Conservation (phyloP, 2,329 filamentous ascomycete genomes). For the Cladophialophora chaetospira region DNA sequence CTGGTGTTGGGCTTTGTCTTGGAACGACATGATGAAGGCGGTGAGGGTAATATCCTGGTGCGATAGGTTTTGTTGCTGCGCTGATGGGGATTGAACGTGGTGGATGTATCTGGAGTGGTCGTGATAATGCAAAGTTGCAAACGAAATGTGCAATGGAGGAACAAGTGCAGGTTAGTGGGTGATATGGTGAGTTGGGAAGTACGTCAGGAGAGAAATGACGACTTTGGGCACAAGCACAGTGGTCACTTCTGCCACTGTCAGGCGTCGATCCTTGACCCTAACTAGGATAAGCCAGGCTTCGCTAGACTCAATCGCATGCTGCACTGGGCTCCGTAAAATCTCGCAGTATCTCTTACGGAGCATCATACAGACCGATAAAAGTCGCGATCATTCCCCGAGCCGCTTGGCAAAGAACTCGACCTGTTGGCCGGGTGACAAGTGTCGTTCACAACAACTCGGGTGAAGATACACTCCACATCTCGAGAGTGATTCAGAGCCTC, state of each 20-base stretch:
- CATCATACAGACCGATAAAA: no score
- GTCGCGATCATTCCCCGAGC: no score
- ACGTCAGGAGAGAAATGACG: conserved; percentile 1
- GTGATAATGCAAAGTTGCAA: conserved; percentile 1
- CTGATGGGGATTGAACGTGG: neutral
- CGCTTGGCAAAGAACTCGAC: no score
- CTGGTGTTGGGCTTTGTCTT: conserved; percentile 64
- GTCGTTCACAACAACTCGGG: no score
- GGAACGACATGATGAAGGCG: conserved; percentile 48
- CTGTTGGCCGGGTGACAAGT: no score
- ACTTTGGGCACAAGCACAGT: neutral
- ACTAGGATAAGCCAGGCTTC: no score
- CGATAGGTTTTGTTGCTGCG: neutral
- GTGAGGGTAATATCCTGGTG: neutral
- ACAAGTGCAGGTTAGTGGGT: conserved; percentile 8
- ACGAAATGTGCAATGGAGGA: conserved; percentile 8
- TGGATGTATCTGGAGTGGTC: neutral
- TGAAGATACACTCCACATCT: no score
- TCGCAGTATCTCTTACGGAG: no score
- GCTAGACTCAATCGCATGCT: no score
- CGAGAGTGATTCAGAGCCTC: no score
- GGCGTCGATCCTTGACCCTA: no score
- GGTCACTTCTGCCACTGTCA: neutral
- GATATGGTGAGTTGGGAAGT: conserved; percentile 5
- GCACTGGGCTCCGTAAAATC: no score